Percentiles rank a stretch among this genome's conserved stretches.
phyloP scores from a whole-genome alignment of 768 basidiomycete species.

The Heimioporus sp. region DNA sequence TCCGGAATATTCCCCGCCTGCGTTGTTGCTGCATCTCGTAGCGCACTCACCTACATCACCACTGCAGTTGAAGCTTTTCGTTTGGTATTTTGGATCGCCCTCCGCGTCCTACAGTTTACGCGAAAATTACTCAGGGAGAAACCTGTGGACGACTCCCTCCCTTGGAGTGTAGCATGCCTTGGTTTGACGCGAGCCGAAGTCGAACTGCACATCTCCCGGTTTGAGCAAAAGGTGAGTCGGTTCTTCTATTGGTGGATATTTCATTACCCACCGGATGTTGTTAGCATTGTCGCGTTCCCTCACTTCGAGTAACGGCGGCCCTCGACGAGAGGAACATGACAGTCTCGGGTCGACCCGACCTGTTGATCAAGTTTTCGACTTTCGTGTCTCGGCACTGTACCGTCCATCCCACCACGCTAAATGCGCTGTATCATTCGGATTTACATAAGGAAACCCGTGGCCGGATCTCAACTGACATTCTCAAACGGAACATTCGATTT shows the following conservation, averaged over 20 bases:
- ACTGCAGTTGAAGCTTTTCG: conserved; percentile 48
- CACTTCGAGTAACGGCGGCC: conserved; percentile 50
- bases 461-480: conserved; percentile 44
- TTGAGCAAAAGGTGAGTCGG: conserved; percentile 19
- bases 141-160: conserved; percentile 24
- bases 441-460: conserved; percentile 31
- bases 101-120: conserved; percentile 39
- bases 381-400: conserved; percentile 34
- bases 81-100: conserved; percentile 51
- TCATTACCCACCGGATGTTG: not conserved
- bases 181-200: conserved; percentile 26
- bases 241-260: not conserved
- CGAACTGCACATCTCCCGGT: conserved; percentile 26
- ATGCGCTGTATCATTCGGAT: conserved; percentile 53
- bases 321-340: conserved; percentile 48
- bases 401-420: conserved; percentile 44
- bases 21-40: conserved; percentile 45
- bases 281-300: conserved; percentile 15
- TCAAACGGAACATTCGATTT: conserved; percentile 45
- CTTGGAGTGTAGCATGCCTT: conserved; percentile 48
- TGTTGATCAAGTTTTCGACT: conserved; percentile 42
- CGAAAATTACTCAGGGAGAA: conserved; percentile 16
- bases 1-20: conserved; percentile 56
- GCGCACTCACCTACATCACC: conserved; percentile 40
- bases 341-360: conserved; percentile 56